These are phyloP conservation scores for Dentipellis sp. DNA, from an alignment of 768 basidiomycete genomes.

Conservation along the genomic window DNA sequence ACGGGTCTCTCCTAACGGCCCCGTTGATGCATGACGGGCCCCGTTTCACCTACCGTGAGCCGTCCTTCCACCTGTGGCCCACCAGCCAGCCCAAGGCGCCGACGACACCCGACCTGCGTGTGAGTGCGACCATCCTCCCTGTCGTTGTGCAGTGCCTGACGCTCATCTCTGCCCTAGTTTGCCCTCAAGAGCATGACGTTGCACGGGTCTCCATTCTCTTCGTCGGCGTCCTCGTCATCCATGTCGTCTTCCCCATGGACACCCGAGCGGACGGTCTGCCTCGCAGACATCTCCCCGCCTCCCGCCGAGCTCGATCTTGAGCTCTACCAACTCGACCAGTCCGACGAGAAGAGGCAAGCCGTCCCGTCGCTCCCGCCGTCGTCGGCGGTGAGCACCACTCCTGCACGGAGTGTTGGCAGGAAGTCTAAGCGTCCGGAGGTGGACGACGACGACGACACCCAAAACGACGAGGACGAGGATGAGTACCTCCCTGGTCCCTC, in stretches of 20 bases:
- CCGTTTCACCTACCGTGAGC: too few species aligned
- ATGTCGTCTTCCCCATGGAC: neutral
- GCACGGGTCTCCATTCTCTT: too few species aligned
- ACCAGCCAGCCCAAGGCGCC: too few species aligned
- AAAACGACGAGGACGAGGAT: constrained; percentile 27
- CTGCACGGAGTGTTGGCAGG: neutral
- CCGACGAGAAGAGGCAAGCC: neutral
- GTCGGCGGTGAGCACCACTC: neutral
- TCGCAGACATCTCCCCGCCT: neutral
- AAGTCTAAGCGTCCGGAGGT: neutral
- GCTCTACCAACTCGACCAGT: neutral
- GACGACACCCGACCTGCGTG: too few species aligned
- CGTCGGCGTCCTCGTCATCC: too few species aligned
- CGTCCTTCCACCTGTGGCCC: too few species aligned
- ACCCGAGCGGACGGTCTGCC: neutral
- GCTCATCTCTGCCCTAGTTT: too few species aligned
- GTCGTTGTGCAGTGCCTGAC: too few species aligned
- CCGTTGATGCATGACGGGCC: too few species aligned
- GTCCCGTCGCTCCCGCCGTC: neutral
- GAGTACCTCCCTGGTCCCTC: neutral
- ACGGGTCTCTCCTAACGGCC: too few species aligned
- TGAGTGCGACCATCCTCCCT: too few species aligned
- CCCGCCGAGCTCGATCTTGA: neutral
- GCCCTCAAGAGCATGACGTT: too few species aligned
- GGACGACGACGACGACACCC: constrained; percentile 25